Evolutionary conservation across 2,329 filamentous ascomycete species (phyloP).

Genomic region (Teratosphaeria viscida): DNA sequence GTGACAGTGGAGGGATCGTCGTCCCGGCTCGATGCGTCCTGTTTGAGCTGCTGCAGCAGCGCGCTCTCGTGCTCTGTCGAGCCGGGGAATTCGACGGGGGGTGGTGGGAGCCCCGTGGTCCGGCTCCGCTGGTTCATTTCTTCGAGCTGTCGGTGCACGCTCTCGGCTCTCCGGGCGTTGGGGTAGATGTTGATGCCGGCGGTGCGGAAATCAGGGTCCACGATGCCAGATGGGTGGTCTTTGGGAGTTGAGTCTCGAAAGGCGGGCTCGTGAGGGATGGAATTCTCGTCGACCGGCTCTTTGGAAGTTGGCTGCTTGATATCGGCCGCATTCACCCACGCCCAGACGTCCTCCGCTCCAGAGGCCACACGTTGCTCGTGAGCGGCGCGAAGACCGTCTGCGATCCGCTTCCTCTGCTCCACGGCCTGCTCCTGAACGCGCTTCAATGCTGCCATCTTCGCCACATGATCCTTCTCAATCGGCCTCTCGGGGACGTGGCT

Average conservation of each 20-base stretch:
- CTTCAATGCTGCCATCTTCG: neutral
- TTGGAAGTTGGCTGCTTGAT: neutral
- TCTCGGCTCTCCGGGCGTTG: neutral
- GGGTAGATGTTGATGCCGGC: neutral
- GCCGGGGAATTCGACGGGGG: neutral
- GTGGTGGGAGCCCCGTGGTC: neutral
- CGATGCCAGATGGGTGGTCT: neutral
- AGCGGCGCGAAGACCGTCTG: neutral
- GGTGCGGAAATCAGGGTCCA: neutral
- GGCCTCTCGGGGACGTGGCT: neutral
- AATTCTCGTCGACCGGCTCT: neutral
- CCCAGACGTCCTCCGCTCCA: neutral
- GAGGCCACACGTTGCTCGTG: neutral
- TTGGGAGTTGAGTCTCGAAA: neutral
- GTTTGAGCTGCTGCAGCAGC: neutral
- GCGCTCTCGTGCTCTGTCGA: neutral
- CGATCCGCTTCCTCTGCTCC: neutral
- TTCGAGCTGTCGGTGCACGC: neutral
- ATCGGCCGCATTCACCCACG: neutral
- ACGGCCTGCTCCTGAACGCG: neutral
- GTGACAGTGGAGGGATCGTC: neutral
- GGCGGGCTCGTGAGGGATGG: neutral
- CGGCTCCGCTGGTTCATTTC: neutral
- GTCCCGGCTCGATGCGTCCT: neutral
- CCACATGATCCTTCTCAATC: neutral